A percentile compares a stretch with the other conserved stretches of the same genome.
Conservation (phyloP, 108 stramenopile species). For the Cyclotella sp. region DNA sequence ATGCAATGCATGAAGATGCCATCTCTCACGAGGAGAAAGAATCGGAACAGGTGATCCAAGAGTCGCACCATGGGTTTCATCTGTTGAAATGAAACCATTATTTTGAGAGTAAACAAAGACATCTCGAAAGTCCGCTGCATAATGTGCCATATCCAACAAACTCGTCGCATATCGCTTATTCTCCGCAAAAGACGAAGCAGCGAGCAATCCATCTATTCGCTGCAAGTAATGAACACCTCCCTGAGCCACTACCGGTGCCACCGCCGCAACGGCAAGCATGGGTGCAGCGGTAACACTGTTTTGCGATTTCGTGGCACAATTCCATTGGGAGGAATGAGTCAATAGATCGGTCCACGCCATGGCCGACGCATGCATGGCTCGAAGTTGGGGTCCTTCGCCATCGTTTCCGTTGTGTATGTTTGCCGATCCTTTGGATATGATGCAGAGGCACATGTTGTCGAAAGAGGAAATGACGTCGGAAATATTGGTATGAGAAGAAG, state of each 20-base stretch:
- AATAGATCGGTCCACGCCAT: slow-evolving; percentile 75
- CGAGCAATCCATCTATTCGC: slow-evolving; percentile 64
- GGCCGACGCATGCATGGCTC: slow-evolving; percentile 73
- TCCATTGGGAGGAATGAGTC: slow-evolving; percentile 63
- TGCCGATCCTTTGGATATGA: slow-evolving; percentile 74
- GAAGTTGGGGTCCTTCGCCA: slow-evolving; percentile 68
- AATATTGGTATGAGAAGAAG: slow-evolving; percentile 5
- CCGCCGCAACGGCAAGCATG: slow-evolving; percentile 78
- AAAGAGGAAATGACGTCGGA: slow-evolving; percentile 57
- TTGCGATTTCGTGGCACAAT: slow-evolving; percentile 9
- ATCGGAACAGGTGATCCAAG: neutral
- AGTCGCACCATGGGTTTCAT: neutral
- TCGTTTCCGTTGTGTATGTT: slow-evolving; percentile 71
- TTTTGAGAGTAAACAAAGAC: slow-evolving; percentile 4
- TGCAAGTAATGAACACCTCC: slow-evolving; percentile 68
- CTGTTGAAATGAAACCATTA: neutral
- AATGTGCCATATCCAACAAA: slow-evolving; percentile 52
- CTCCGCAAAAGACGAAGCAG: neutral
- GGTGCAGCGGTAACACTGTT: slow-evolving; percentile 48
- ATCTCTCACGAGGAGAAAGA: slow-evolving; percentile 65
- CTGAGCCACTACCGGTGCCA: slow-evolving; percentile 78
- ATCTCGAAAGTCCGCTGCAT: slow-evolving; percentile 50
- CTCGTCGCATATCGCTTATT: slow-evolving; percentile 1
- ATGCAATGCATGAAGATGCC: slow-evolving; percentile 70
- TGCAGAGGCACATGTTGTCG: slow-evolving; percentile 69